Evolutionary conservation across 176 grass and related monocot species (phyloP).

Genomic region (Aegilops umbellulata): DNA sequence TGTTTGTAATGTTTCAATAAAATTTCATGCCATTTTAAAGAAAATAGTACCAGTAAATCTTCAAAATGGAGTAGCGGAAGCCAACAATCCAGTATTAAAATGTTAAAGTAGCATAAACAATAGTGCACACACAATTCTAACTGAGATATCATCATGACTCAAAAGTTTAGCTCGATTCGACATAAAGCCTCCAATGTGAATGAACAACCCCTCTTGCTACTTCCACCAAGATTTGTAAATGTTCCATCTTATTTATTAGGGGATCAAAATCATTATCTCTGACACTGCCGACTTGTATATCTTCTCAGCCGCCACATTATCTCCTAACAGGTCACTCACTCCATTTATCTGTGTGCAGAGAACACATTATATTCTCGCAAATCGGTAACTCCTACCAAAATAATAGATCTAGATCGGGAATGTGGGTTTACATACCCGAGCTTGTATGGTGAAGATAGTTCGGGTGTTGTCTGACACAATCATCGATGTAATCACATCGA

Average conservation of each 20-base stretch:
- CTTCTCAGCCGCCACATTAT: conserved; percentile 30
- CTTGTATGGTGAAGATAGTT: conserved; percentile 46
- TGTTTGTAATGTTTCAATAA: too few species aligned
- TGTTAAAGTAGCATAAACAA: background rate
- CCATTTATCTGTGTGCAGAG: conserved; percentile 33
- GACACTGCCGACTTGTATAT: conserved; percentile 50
- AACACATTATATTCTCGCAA: background rate
- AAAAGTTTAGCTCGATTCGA: background rate
- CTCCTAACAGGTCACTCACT: background rate
- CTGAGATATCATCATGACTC: background rate
- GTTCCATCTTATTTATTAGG: background rate
- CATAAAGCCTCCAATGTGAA: background rate
- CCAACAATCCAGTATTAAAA: background rate
- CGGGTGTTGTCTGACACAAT: conserved; percentile 16
- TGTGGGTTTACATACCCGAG: conserved; percentile 48
- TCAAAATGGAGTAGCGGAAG: background rate
- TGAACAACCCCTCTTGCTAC: too few species aligned
- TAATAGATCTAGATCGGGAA: background rate
- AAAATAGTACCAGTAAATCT: too few species aligned
- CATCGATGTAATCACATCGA: conserved; percentile 47
- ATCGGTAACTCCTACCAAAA: background rate
- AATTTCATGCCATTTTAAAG: too few species aligned
- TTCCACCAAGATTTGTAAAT: background rate
- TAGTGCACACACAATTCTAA: background rate
- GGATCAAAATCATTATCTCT: conserved; percentile 63